phyloP scores from a whole-genome alignment of 2,329 filamentous ascomycete species.

The Epichloe gansuensis region DNA sequence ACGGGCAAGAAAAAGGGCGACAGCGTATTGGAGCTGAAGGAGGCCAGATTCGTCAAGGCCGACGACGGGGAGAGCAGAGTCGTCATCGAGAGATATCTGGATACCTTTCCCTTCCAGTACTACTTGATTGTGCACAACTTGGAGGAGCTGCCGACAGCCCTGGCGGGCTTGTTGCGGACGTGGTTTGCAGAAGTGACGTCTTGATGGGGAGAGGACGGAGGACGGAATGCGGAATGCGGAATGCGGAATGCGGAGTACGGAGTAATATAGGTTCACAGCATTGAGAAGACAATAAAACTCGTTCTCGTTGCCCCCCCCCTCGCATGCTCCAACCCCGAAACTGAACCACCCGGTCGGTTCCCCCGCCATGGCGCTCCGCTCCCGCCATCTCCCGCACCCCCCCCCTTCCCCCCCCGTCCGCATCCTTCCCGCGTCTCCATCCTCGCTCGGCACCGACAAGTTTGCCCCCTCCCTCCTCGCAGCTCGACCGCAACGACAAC shows the following conservation, averaged over 20 bases:
- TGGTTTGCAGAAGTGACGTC: slow-evolving; percentile 74
- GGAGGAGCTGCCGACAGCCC: slow-evolving; percentile 74
- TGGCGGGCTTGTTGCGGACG: slow-evolving; percentile 79
- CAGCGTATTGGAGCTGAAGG: slow-evolving; percentile 77
- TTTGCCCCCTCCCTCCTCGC: neutral
- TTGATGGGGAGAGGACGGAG: slow-evolving; percentile 9
- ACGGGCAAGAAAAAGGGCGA: slow-evolving; percentile 34
- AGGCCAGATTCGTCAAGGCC: slow-evolving; percentile 68
- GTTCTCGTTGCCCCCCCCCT: no score
- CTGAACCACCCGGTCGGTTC: no score
- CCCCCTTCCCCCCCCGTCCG: no score
- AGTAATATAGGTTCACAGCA: no score
- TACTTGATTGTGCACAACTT: slow-evolving; percentile 91
- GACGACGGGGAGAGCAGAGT: slow-evolving; percentile 48
- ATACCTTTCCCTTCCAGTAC: slow-evolving; percentile 93
- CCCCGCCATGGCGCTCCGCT: no score
- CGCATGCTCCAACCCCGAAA: no score
- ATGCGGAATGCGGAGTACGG: no score
- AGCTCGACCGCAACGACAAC: no score
- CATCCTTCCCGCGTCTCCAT: neutral
- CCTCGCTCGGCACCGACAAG: neutral
- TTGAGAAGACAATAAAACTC: neutral
- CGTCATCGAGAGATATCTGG: slow-evolving; percentile 80
- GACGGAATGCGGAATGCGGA: no score
- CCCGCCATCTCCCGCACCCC: no score